A percentile compares a stretch with the other conserved stretches of the same genome.
These are phyloP conservation scores for Pestalotiopsis sp. DNA, from an alignment of 2,329 filamentous ascomycete species.

Conservation along the genomic window DNA sequence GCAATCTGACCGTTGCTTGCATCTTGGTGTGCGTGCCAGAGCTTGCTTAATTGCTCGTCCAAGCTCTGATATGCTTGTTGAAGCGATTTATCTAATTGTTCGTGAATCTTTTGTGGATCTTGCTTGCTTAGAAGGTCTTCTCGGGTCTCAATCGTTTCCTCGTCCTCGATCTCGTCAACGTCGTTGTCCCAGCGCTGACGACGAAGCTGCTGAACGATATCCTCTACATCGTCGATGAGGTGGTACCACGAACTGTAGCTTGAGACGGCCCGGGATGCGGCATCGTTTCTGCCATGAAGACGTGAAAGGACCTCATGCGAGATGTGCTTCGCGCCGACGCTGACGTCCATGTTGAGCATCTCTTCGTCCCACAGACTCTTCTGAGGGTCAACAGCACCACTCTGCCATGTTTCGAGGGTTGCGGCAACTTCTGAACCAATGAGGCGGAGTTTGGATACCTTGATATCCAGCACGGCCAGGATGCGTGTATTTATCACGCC, in stretches of 20 bases:
- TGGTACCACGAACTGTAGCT: constrained; percentile 73
- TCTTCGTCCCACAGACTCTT: constrained; percentile 68
- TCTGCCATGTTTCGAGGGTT: constrained; percentile 62
- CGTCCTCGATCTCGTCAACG: constrained; percentile 72
- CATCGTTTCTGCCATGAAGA: constrained; percentile 71
- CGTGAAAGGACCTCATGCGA: constrained; percentile 69
- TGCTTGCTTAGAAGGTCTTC: constrained; percentile 71
- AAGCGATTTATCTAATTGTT: constrained; percentile 59
- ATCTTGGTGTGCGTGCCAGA: constrained; percentile 50
- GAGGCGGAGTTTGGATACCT: constrained; percentile 64
- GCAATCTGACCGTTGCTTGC: constrained; percentile 54
- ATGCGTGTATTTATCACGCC: constrained; percentile 70
- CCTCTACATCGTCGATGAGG: constrained; percentile 68
- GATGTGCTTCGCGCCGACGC: constrained; percentile 66
- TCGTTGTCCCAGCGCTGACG: constrained; percentile 77
- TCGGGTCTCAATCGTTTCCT: constrained; percentile 67
- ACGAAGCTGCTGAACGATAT: constrained; percentile 65
- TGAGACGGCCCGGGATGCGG: constrained; percentile 62
- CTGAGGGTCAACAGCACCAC: constrained; percentile 50
- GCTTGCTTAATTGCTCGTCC: constrained; percentile 51
- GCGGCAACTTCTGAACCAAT: constrained; percentile 67
- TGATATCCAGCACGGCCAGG: constrained; percentile 60
- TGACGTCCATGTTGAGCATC: constrained; percentile 65
- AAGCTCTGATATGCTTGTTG: constrained; percentile 60
- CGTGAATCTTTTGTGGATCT: constrained; percentile 66